phyloP scores from a whole-genome alignment of 1,139 yeast species.

The Dujonia santamariae region DNA sequence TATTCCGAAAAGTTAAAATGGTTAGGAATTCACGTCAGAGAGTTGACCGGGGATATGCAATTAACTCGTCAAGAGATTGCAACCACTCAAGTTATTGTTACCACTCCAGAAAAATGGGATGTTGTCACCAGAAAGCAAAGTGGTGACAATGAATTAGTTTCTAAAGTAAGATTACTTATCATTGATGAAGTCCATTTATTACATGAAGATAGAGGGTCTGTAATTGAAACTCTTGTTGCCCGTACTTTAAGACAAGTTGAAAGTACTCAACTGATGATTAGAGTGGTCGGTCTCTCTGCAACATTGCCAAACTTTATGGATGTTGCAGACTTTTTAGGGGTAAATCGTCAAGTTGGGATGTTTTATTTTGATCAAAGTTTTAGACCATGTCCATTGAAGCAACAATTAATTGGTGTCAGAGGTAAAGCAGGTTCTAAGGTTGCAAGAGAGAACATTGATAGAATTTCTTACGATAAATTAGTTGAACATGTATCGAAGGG shows the following conservation, averaged over 20 bases:
- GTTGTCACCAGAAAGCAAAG: conserved; percentile 88
- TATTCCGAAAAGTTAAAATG: conserved; percentile 74
- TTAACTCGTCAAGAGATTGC: conserved; percentile 78
- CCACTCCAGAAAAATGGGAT: conserved; percentile 99
- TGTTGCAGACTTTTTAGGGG: conserved; percentile 94
- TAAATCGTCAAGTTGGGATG: conserved; percentile 84
- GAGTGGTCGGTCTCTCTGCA: conserved; percentile 96
- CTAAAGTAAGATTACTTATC: conserved; percentile 78
- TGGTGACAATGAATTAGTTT: conserved; percentile 83
- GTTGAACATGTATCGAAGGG: conserved; percentile 65
- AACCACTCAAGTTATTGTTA: conserved; percentile 86
- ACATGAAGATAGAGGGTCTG: conserved; percentile 98
- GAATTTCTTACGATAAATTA: conserved; percentile 73
- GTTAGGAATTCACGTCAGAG: conserved; percentile 84
- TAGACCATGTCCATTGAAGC: conserved; percentile 91
- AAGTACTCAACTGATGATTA: conserved; percentile 86
- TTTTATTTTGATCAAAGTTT: conserved; percentile 91
- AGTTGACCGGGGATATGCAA: conserved; percentile 97
- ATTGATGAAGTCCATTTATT: conserved; percentile 96
- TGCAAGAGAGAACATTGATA: conserved; percentile 75
- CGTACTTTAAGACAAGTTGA: conserved; percentile 94
- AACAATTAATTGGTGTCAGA: conserved; percentile 80
- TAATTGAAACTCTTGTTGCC: conserved; percentile 92
- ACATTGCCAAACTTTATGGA: conserved; percentile 92
- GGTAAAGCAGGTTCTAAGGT: conserved; percentile 73